Base-by-base conservation (phyloP, 1,139 yeast genomes). In the Candida anutae region DNA sequence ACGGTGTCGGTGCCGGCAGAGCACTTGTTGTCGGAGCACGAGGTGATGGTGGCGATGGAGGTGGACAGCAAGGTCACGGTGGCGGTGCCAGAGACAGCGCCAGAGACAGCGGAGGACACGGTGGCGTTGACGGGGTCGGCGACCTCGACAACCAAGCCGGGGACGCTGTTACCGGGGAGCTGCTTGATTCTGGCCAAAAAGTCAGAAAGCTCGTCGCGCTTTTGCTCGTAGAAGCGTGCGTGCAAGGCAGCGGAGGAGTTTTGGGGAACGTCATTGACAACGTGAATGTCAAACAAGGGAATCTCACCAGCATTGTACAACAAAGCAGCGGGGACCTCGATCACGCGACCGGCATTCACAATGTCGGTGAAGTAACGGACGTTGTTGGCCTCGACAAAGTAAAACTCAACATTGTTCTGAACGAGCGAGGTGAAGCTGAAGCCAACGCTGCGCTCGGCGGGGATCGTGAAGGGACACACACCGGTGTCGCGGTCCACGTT, bases 181-280 rank as follows among this genome's bases (percentile, higher is more conserved):
- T 45, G 21, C 45, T 59, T 36, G 40, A 59, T 49, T 27, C 42
- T 29, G 26, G 39, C 54, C 25, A 54, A 42, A 33, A 63, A 58
- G 43, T 55, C 62, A 28, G 52, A 48, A 15, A 38, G 42, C 18
- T 37, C 60, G 31, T 54, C 62, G 48, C 61, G 55, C 46, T 50
- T 48, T n/a, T n/a, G n/a, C n/a, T n/a, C n/a, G n/a, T n/a, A n/a
- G n/a, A n/a, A n/a, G n/a, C n/a, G n/a, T n/a, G n/a, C n/a, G n/a
- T n/a, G n/a, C n/a, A 61, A 46, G 26, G 64, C 62, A 38, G 57
- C 56, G 36, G 69, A 58, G 28, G 68, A 60, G 58, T 63, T 63
- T 26, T 57, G 37, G 29, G 51, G 46, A 31, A 66, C 62, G 20
- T 46, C 30, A 35, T 46, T 34, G 28, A 47, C 45, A 22, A 39